Evolutionary conservation across 306 rosid species (phyloP).

Genomic region (Quillaja saponaria): DNA sequence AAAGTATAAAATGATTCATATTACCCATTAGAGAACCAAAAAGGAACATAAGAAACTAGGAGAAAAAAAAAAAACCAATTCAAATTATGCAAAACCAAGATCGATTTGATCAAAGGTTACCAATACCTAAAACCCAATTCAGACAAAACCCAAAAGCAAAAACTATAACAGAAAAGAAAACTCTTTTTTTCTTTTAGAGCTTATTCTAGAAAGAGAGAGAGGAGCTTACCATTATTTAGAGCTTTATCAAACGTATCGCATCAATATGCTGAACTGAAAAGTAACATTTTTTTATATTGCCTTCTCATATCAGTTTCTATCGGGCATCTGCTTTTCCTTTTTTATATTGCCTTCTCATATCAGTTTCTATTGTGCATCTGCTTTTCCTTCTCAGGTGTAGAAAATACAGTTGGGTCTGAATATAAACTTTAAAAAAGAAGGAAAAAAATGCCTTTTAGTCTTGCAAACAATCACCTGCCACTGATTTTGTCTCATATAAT

Average conservation of each 20-base stretch:
- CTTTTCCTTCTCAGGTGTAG: slow-evolving; percentile 36
- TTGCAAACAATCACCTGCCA: slow-evolving; percentile 32
- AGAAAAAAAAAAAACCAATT: slow-evolving; percentile 14
- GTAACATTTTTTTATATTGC: slow-evolving; percentile 28
- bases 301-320: slow-evolving; percentile 27
- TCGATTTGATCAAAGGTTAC: not conserved
- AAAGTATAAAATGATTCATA: slow-evolving; percentile 12
- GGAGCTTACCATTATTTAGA: slow-evolving; percentile 24
- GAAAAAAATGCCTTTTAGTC: slow-evolving; percentile 6
- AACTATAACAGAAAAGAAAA: slow-evolving; percentile 7
- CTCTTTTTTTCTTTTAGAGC: not conserved
- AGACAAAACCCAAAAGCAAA: slow-evolving; percentile 9
- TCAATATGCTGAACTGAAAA: slow-evolving; percentile 28
- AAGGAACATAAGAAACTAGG: not conserved
- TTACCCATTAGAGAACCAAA: slow-evolving; percentile 8
- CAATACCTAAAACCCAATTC: slow-evolving; percentile 17
- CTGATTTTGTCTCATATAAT: slow-evolving; percentile 34
- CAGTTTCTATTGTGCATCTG: slow-evolving; percentile 34
- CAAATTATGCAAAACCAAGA: slow-evolving; percentile 1
- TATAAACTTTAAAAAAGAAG: slow-evolving; percentile 26
- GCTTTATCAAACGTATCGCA: slow-evolving; percentile 25
- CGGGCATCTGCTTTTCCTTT: slow-evolving; percentile 40
- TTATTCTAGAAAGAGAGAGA: slow-evolving; percentile 17
- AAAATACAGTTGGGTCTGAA: slow-evolving; percentile 30
- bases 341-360: slow-evolving; percentile 23